Evolutionary conservation across 768 basidiomycete genomes (phyloP), one percentile per base, ranked within the genome.

Genomic region (Pholiota microspora): DNA sequence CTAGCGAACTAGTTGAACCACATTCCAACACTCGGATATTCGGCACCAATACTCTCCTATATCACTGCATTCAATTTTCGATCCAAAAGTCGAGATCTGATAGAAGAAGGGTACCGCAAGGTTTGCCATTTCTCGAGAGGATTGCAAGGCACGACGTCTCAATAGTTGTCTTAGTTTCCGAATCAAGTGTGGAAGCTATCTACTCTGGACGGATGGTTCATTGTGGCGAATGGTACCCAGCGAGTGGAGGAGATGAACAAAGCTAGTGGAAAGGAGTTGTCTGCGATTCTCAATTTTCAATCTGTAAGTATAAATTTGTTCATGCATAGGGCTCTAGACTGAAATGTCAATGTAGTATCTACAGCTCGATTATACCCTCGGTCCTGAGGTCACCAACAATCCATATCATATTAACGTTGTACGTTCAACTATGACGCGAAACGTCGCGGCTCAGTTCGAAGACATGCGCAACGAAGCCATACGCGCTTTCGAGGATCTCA

Each of bases 231-330:
- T 7, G 74, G 77, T 0, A 64, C 66, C 0, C 56, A 66, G 23
- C 66, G 71, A 29, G 65, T 79, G n/a, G 77, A 81, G 3, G 77
- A 81, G 38, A 59, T 83, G 24, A 72, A 75, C 38, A 75, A 66
- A 54, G 74, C 75, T n/a, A 69, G 74, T 4, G 79, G 80, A 45
- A 69, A 77, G n/a, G 69, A 71, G 24, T 65, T 81, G 4, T 80
- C 78, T 25, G 70, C 75, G 49, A 56, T 62, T 54, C 70, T 73
- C 16, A 73, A 73, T 3, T 68, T 73, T 35, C 58, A 65, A 45
- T 74, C 76, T 25, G 81, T 80, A 49, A 29, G 56, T 56, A 38
- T 18, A 2, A 42, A 24, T 36, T 24, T n/a, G 18, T 8, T 69
- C 61, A 5, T 24, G 25, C 9, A 35, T 31, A n/a, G 18, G 15